Percentiles rank a stretch among this genome's conserved stretches.
Evolutionary conservation across 2,329 filamentous ascomycete genomes (phyloP).

Genomic region (Colletotrichum tanaceti): DNA sequence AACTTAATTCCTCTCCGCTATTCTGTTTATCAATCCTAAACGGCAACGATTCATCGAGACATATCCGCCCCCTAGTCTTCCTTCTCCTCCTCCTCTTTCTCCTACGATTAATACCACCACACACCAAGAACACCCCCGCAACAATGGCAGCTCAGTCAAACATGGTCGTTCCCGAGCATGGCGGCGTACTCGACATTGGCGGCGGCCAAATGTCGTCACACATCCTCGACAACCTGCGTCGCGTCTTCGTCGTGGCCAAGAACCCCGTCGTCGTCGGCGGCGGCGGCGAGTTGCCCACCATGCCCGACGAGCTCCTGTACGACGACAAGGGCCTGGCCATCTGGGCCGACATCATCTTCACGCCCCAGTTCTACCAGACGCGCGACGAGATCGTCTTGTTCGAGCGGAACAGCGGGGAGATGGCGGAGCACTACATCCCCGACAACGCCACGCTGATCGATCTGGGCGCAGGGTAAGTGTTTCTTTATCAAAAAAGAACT

Average conservation of each 20-base stretch:
- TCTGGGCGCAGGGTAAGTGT: conserved; percentile 55
- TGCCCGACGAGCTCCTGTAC: conserved; percentile 57
- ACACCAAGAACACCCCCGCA: not conserved
- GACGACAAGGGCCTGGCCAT: conserved; percentile 53
- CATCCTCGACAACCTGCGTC: conserved; percentile 46
- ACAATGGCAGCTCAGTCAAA: conserved; percentile 1
- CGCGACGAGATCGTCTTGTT: conserved; percentile 55
- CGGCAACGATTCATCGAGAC: not conserved
- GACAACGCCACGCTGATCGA: conserved; percentile 52
- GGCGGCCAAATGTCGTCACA: conserved; percentile 49
- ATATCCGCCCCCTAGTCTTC: not conserved
- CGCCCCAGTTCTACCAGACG: conserved; percentile 55
- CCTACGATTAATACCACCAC: no score
- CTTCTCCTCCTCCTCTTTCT: no score
- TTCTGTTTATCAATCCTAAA: not conserved
- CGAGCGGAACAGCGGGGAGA: conserved; percentile 49
- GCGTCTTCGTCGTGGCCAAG: conserved; percentile 6
- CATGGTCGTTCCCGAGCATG: conserved; percentile 44
- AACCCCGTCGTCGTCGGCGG: conserved; percentile 38
- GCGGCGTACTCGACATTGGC: conserved; percentile 53
- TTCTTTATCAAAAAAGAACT: no score
- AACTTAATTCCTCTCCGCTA: not conserved
- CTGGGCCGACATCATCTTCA: conserved; percentile 57
- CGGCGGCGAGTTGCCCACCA: conserved; percentile 44
- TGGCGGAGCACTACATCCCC: conserved; percentile 47